Conservation (phyloP, 208 protist species). For the Tritrichomonas musculus region DNA sequence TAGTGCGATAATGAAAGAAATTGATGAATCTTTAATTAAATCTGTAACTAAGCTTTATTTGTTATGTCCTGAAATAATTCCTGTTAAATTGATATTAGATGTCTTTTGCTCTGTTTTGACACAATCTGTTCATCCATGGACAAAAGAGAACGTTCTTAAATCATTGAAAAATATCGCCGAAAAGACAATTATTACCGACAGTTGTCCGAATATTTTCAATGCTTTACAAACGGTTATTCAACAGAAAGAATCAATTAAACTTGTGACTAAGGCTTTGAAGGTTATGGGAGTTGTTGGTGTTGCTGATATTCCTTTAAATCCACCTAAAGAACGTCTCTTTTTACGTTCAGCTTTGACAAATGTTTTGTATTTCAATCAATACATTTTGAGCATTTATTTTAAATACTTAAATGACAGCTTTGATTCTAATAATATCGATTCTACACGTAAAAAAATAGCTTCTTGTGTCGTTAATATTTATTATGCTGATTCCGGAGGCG, state of each 20-base stretch:
- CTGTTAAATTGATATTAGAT: not conserved
- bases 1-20: not conserved
- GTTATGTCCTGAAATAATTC: not conserved
- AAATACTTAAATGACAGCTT: not conserved
- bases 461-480: not conserved
- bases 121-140: slow-evolving; percentile 11
- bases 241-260: not conserved
- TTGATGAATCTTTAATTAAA: slow-evolving; percentile 34
- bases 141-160: not conserved
- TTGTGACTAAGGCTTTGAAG: slow-evolving; percentile 8
- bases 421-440: not conserved
- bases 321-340: not conserved
- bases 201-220: not conserved
- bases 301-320: not conserved
- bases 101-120: not conserved
- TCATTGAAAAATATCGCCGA: not conserved
- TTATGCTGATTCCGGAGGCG: not conserved
- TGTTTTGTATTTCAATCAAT: not conserved
- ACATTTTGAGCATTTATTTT: not conserved
- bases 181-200: not conserved
- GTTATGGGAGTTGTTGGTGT: not conserved
- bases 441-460: not conserved
- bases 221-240: not conserved
- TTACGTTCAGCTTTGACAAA: not conserved
- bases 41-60: not conserved